Conservation (phyloP, 2,329 filamentous ascomycete species). For the Reticulascus tulasneorum region DNA sequence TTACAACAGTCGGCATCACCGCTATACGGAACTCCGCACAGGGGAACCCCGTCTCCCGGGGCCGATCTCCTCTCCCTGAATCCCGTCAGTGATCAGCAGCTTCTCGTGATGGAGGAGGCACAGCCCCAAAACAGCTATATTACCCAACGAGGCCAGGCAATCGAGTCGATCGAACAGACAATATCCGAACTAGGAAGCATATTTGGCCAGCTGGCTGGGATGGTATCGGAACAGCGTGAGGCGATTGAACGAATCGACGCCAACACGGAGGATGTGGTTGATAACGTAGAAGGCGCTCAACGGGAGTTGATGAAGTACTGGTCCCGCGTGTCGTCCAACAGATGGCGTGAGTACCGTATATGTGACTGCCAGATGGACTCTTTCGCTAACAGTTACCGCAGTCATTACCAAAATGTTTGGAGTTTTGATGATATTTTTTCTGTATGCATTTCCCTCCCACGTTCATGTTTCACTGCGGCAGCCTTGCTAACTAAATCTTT, state of each 20-base stretch:
- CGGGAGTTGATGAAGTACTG: conserved; percentile 96
- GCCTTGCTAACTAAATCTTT: conserved; percentile 4
- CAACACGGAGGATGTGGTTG: conserved; percentile 95
- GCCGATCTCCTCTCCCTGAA: conserved; percentile 80
- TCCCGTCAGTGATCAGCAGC: conserved; percentile 78
- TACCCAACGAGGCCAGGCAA: conserved; percentile 88
- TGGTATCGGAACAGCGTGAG: conserved; percentile 96
- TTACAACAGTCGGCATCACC: conserved; percentile 77
- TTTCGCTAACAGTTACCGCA: neutral
- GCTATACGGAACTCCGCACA: conserved; percentile 74
- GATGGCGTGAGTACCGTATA: conserved; percentile 76
- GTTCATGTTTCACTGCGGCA: too few relatives aligned
- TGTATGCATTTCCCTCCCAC: conserved; percentile 40
- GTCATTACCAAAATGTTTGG: conserved; percentile 60
- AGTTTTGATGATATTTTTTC: conserved; percentile 91
- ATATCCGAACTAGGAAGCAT: conserved; percentile 87
- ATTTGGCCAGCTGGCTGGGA: conserved; percentile 89
- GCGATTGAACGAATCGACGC: conserved; percentile 97
- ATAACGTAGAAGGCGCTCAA: conserved; percentile 97
- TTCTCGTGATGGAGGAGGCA: conserved; percentile 91
- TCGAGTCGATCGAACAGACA: conserved; percentile 93
- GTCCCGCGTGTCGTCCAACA: conserved; percentile 87
- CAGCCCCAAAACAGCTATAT: conserved; percentile 85
- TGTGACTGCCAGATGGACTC: neutral
- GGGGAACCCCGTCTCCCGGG: conserved; percentile 62